phyloP scores from a whole-genome alignment of 306 rosid genomes.

The Cicer judaicum region DNA sequence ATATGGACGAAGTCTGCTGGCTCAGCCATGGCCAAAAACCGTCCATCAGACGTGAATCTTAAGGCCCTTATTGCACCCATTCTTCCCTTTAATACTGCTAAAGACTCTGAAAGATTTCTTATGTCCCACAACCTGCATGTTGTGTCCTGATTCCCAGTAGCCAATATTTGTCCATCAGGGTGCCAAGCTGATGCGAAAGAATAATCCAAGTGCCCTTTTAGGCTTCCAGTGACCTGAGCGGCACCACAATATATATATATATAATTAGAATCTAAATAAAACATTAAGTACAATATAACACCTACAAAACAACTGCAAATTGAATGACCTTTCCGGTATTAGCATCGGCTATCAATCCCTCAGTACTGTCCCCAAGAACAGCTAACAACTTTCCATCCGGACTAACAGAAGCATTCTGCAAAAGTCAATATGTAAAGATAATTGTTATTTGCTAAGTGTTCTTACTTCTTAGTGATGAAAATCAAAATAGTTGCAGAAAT shows the following conservation, averaged over 20 bases:
- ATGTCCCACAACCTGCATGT: slow-evolving; percentile 97
- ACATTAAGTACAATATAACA: background rate
- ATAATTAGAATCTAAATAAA: slow-evolving; percentile 2
- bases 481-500: background rate
- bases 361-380: slow-evolving; percentile 85
- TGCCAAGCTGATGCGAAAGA: slow-evolving; percentile 97
- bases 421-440: slow-evolving; percentile 11
- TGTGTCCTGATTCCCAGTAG: slow-evolving; percentile 96
- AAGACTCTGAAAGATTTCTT: slow-evolving; percentile 76
- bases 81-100: slow-evolving; percentile 83
- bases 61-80: slow-evolving; percentile 91
- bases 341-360: slow-evolving; percentile 79
- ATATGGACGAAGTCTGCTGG: slow-evolving; percentile 93
- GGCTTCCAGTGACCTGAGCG: slow-evolving; percentile 59
- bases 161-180: slow-evolving; percentile 82
- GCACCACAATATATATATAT: background rate
- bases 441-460: slow-evolving; percentile 1
- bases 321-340: slow-evolving; percentile 67
- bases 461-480: background rate
- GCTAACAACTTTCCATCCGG: slow-evolving; percentile 86
- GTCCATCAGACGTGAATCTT: slow-evolving; percentile 73
- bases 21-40: slow-evolving; percentile 89
- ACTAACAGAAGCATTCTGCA: slow-evolving; percentile 75
- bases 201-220: slow-evolving; percentile 91
- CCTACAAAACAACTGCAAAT: slow-evolving; percentile 1